These are phyloP conservation scores for Barnettozyma pratensis DNA, from an alignment of 805 yeast genomes.

Conservation along the genomic window DNA sequence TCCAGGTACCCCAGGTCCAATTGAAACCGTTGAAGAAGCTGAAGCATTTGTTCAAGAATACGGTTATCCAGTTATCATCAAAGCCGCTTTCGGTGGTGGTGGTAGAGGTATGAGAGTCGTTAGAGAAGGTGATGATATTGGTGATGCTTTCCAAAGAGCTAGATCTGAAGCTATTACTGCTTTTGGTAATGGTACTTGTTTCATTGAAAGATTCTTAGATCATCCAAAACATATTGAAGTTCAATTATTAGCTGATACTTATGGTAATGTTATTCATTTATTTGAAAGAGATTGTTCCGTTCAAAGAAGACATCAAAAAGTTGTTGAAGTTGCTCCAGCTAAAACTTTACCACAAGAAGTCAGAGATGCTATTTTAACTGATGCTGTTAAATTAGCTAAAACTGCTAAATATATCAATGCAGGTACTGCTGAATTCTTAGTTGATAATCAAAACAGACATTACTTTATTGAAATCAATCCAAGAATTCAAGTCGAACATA, in stretches of 20 bases:
- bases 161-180: conserved; percentile 90
- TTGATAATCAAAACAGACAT: conserved; percentile 89
- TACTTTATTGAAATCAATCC: conserved; percentile 98
- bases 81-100: conserved; percentile 99
- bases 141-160: conserved; percentile 90
- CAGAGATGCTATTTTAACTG: conserved; percentile 88
- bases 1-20: conserved; percentile 98
- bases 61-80: conserved; percentile 95
- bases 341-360: conserved; percentile 77
- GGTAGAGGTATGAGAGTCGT: conserved; percentile 99
- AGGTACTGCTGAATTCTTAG: conserved; percentile 97
- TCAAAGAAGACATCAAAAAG: conserved; percentile 98
- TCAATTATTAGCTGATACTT: conserved; percentile 87
- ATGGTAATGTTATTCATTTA: conserved; percentile 92
- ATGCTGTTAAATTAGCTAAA: conserved; percentile 89
- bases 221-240: conserved; percentile 98
- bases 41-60: conserved; percentile 69
- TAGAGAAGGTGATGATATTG: conserved; percentile 89
- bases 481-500: conserved; percentile 97
- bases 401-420: conserved; percentile 92
- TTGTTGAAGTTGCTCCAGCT: conserved; percentile 98
- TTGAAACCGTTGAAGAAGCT: conserved; percentile 76
- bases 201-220: conserved; percentile 92
- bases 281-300: conserved; percentile 99
- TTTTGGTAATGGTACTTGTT: conserved; percentile 98